Evolutionary conservation across 208 protist species (phyloP).

Genomic region (Leishmania turanica): DNA sequence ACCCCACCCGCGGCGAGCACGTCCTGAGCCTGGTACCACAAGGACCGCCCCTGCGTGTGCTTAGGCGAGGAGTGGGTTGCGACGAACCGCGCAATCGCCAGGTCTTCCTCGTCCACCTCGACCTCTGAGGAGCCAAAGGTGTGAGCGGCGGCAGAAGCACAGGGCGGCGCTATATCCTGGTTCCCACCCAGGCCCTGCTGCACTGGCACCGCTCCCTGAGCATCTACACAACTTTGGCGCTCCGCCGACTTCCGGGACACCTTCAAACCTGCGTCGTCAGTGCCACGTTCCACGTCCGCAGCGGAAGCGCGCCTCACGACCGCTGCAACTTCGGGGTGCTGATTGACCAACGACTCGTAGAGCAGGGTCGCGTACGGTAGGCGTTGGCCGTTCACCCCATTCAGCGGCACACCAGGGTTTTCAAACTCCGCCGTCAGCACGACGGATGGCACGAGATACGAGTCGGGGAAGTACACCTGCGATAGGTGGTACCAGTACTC

Average conservation of each 20-base stretch:
- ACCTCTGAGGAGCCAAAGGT: background rate
- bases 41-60: constrained; percentile 9
- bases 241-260: background rate
- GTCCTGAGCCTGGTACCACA: constrained; percentile 77
- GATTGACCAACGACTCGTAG: constrained; percentile 23
- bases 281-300: background rate
- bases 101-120: constrained; percentile 3
- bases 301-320: constrained; percentile 5
- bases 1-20: constrained; percentile 58
- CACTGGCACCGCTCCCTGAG: background rate
- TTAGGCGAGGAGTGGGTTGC: constrained; percentile 20
- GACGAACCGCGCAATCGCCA: constrained; percentile 9
- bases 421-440: constrained; percentile 49
- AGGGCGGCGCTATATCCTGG: background rate
- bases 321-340: constrained; percentile 32
- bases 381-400: constrained; percentile 51
- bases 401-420: constrained; percentile 45
- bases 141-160: background rate
- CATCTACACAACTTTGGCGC: background rate
- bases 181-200: background rate
- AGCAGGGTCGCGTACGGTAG: constrained; percentile 39
- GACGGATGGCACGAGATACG: constrained; percentile 39
- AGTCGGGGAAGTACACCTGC: constrained; percentile 54
- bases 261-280: background rate
- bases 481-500: constrained; percentile 81